These are phyloP conservation scores for Agaricus sinodeliciosus DNA, from an alignment of 768 basidiomycete genomes.

Conservation along the genomic window DNA sequence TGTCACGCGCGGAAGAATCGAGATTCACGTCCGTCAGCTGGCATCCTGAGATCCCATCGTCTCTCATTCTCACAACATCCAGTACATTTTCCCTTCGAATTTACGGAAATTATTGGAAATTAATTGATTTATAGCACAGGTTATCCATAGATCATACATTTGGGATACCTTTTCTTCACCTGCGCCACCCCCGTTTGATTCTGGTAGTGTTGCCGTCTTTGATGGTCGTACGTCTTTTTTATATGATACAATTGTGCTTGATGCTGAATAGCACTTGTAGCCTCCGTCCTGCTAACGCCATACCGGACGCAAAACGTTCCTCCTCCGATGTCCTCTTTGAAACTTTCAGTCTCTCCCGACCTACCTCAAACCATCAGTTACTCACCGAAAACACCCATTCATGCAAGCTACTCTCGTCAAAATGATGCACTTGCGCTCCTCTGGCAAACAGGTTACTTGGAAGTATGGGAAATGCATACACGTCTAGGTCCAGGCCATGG, in stretches of 20 bases:
- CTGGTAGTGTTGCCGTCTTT: slow-evolving; percentile 81
- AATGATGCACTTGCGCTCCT: slow-evolving; percentile 59
- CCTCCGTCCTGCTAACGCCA: slow-evolving; percentile 75
- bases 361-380: slow-evolving; percentile 13
- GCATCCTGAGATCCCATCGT: slow-evolving; percentile 79
- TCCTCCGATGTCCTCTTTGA: slow-evolving; percentile 90
- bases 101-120: background rate
- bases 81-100: slow-evolving; percentile 35
- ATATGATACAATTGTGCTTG: background rate
- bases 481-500: slow-evolving; percentile 49
- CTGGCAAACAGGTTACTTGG: slow-evolving; percentile 62
- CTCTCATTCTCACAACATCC: slow-evolving; percentile 58
- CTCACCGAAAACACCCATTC: slow-evolving; percentile 45
- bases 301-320: slow-evolving; percentile 93
- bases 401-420: slow-evolving; percentile 54
- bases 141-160: slow-evolving; percentile 56
- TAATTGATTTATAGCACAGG: slow-evolving; percentile 29
- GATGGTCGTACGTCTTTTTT: slow-evolving; percentile 65
- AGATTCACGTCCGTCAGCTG: slow-evolving; percentile 74
- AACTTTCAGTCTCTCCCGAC: slow-evolving; percentile 25
- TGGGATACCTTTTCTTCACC: slow-evolving; percentile 76
- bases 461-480: slow-evolving; percentile 66
- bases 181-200: slow-evolving; percentile 58
- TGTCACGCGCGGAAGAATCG: slow-evolving; percentile 19
- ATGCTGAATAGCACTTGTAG: slow-evolving; percentile 29